Conservation (phyloP, 2,329 filamentous ascomycete genomes). For the Stagonosporopsis rhizophila region DNA sequence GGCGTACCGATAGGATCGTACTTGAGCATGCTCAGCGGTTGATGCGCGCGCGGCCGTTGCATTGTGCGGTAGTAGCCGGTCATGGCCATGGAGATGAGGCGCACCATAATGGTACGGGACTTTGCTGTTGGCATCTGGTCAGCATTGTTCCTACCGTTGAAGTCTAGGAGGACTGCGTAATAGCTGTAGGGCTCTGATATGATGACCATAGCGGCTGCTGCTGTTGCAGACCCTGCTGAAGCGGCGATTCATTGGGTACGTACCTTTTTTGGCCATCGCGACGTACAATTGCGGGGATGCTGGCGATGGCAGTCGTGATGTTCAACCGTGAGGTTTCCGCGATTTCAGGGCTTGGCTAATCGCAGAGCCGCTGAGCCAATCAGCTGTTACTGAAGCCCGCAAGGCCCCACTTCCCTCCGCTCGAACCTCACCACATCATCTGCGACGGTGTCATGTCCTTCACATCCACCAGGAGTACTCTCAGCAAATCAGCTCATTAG, state of each 20-base stretch:
- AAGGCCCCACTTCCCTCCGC: constrained; percentile 1
- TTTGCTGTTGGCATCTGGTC: constrained; percentile 67
- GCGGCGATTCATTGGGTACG: background rate
- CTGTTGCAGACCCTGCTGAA: background rate
- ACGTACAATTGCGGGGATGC: constrained; percentile 16
- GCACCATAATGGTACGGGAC: constrained; percentile 89
- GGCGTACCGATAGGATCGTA: constrained; percentile 91
- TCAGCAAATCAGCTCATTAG: background rate
- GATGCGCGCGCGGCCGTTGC: constrained; percentile 77
- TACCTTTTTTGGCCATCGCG: constrained; percentile 49
- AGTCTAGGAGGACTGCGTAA: too few species aligned
- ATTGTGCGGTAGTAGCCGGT: constrained; percentile 97
- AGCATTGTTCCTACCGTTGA: constrained; percentile 18
- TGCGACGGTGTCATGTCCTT: background rate
- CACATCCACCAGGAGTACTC: background rate
- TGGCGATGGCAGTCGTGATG: constrained; percentile 23
- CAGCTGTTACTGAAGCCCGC: constrained; percentile 20
- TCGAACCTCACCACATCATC: background rate
- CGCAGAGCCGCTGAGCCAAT: constrained; percentile 26
- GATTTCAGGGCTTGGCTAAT: constrained; percentile 24
- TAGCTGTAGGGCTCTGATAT: background rate
- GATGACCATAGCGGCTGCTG: background rate
- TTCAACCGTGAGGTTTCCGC: constrained; percentile 29
- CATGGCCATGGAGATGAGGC: constrained; percentile 97
- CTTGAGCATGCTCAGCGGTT: constrained; percentile 96